A percentile compares a stretch with the other conserved stretches of the same genome.
Evolutionary conservation across 805 yeast genomes (phyloP).

Genomic region (Kluyveromyces lactis): DNA sequence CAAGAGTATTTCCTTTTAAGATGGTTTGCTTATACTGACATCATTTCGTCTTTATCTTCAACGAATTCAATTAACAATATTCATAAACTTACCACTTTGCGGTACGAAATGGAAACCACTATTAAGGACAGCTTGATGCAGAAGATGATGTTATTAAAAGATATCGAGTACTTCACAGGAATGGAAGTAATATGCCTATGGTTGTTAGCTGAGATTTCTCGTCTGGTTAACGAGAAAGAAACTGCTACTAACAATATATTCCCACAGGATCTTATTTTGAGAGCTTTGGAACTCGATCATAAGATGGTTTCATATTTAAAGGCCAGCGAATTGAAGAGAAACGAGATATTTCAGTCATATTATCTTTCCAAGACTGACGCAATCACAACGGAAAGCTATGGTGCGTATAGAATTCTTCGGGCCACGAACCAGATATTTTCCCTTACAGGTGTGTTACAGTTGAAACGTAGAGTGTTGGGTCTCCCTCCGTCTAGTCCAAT

Average conservation of each 20-base stretch:
- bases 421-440: conserved; percentile 47
- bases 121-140: neutral
- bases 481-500: conserved; percentile 39
- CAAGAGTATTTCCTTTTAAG: conserved; percentile 46
- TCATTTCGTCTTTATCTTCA: conserved; percentile 56
- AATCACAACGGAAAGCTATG: conserved; percentile 6
- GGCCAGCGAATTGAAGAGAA: conserved; percentile 21
- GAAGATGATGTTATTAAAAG: conserved; percentile 26
- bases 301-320: conserved; percentile 20
- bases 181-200: conserved; percentile 58
- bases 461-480: conserved; percentile 49
- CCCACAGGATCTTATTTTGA: conserved; percentile 6
- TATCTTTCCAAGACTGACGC: conserved; percentile 4
- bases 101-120: conserved; percentile 18
- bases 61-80: conserved; percentile 24
- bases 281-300: conserved; percentile 36
- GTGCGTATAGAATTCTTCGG: conserved; percentile 25
- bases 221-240: conserved; percentile 30
- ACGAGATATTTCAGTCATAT: conserved; percentile 15
- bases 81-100: conserved; percentile 7
- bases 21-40: conserved; percentile 64
- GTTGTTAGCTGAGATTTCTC: conserved; percentile 42
- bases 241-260: conserved; percentile 14
- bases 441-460: conserved; percentile 45
- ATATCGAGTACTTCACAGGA: conserved; percentile 57